Base-by-base conservation (phyloP, 1,284 basidiomycete species). In the Heterobasidion occidentale region DNA sequence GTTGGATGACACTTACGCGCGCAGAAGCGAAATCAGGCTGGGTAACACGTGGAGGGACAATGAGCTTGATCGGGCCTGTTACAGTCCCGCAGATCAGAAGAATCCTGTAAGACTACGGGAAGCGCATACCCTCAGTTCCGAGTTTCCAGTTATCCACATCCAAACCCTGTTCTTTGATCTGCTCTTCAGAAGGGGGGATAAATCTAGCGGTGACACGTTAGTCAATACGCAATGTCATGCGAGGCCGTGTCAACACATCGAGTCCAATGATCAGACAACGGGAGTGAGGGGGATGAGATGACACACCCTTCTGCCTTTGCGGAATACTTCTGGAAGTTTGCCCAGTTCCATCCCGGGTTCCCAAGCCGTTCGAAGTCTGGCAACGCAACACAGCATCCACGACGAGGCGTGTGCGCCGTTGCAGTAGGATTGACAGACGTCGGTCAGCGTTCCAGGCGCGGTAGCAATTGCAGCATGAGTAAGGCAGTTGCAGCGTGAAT, bases 331-430 rank as follows among this genome's bases (percentile, higher is more conserved):
- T 36, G 33, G 35, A 36, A 54, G 35, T 54, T 49, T 7, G 35
- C 33, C 53, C 53, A 54, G 47, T 54, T 54, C 53, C 53, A 54
- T 9, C 53, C 53, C 2, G 46, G 53, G 20, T 54, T 54, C 2
- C 53, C 55, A 12, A 56, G 51, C 15, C 45, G 17, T 38, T 56
- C 55, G 20, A 52, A n/a, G 34, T 51, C 55, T 56, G 27, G 6
- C 27, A 27, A 27, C 5, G 6, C 27, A 27, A 19, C 19, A 19
- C 19, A 19, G 19, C 27, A 27, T 27, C 27, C 27, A 4, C 27
- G 27, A 27, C 27, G 27, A 27, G 27, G 27, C 5, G 27, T 27
- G 27, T 27, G 27, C 27, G 27, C 27, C 27, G 27, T 27, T 27
- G 27, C 27, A 27, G 5, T 27, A 27, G 27, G 27, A 27, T 17